phyloP scores from a whole-genome alignment of 495 filamentous ascomycete genomes.

The Neurospora sp. region DNA sequence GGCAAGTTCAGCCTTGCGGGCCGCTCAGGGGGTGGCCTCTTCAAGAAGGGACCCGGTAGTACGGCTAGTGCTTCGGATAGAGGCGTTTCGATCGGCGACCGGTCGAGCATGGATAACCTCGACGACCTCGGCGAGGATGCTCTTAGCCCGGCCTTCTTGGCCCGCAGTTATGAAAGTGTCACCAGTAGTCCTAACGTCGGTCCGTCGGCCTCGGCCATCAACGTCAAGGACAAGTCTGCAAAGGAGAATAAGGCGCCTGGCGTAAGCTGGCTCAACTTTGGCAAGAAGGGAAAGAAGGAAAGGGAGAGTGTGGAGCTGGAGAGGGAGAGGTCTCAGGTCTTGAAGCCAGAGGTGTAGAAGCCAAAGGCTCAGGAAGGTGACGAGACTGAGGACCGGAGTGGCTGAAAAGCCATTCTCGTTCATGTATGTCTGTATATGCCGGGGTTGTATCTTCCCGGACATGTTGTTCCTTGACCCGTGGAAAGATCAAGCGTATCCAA shows the following conservation, averaged over 20 bases:
- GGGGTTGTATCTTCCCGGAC: neutral
- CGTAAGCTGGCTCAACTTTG: slow-evolving; percentile 35
- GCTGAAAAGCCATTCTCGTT: neutral
- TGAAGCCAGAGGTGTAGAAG: slow-evolving; percentile 11
- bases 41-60: slow-evolving; percentile 50
- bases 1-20: slow-evolving; percentile 68
- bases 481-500: neutral
- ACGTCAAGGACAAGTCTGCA: slow-evolving; percentile 12
- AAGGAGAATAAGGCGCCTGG: slow-evolving; percentile 22
- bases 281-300: slow-evolving; percentile 40
- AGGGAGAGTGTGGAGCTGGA: slow-evolving; percentile 40
- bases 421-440: neutral
- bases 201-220: slow-evolving; percentile 16
- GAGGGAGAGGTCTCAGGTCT: slow-evolving; percentile 19
- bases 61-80: slow-evolving; percentile 36
- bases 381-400: neutral
- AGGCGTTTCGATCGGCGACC: slow-evolving; percentile 27
- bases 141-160: slow-evolving; percentile 12
- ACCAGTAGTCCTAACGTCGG: slow-evolving; percentile 31
- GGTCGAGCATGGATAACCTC: slow-evolving; percentile 39
- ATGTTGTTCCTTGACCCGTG: neutral
- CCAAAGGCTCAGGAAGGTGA: slow-evolving; percentile 3
- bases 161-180: slow-evolving; percentile 35
- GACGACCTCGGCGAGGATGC: slow-evolving; percentile 32
- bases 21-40: slow-evolving; percentile 45